These are phyloP conservation scores for Bipolaris victoriae DNA, from an alignment of 2,329 filamentous ascomycete species.

Conservation along the genomic window DNA sequence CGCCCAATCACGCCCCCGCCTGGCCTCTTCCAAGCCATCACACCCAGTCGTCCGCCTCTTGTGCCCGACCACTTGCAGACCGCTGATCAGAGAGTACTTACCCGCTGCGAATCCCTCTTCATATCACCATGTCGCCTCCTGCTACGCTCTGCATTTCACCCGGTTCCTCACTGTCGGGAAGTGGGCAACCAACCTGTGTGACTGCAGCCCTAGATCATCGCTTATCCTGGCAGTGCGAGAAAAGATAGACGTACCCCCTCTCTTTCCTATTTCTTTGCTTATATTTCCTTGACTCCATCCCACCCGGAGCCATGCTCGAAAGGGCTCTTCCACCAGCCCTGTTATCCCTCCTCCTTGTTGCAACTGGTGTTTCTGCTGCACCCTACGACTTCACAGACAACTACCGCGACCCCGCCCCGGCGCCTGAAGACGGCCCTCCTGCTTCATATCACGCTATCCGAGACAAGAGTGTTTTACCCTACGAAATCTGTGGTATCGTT, in stretches of 20 bases:
- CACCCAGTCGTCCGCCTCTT: slow-evolving; percentile 26
- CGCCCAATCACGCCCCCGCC: slow-evolving; percentile 38
- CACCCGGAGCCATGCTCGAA: slow-evolving; percentile 35
- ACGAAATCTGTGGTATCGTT: slow-evolving; percentile 82
- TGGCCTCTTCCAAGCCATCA: slow-evolving; percentile 28
- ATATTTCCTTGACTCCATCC: slow-evolving; percentile 5
- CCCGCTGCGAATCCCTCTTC: slow-evolving; percentile 27
- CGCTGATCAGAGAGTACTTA: slow-evolving; percentile 29
- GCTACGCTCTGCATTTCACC: slow-evolving; percentile 30
- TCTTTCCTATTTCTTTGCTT: slow-evolving; percentile 12
- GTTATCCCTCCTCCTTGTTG: slow-evolving; percentile 35
- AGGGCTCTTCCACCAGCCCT: slow-evolving; percentile 33
- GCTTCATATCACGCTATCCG: slow-evolving; percentile 37
- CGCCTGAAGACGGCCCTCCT: slow-evolving; percentile 39
- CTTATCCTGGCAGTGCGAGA: slow-evolving; percentile 12
- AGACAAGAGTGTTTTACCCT: slow-evolving; percentile 68
- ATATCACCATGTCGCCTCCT: slow-evolving; percentile 38
- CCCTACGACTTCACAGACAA: slow-evolving; percentile 37
- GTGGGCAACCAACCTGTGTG: slow-evolving; percentile 17
- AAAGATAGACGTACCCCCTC: slow-evolving; percentile 15
- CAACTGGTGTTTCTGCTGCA: slow-evolving; percentile 30
- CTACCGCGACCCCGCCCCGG: slow-evolving; percentile 35
- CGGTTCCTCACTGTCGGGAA: slow-evolving; percentile 32
- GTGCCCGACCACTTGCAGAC: slow-evolving; percentile 36
- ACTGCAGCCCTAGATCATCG: slow-evolving; percentile 22